Percentiles rank a stretch among this genome's conserved stretches.
phyloP scores from a whole-genome alignment of 805 yeast genomes.

The Hanseniaspora thailandica region DNA sequence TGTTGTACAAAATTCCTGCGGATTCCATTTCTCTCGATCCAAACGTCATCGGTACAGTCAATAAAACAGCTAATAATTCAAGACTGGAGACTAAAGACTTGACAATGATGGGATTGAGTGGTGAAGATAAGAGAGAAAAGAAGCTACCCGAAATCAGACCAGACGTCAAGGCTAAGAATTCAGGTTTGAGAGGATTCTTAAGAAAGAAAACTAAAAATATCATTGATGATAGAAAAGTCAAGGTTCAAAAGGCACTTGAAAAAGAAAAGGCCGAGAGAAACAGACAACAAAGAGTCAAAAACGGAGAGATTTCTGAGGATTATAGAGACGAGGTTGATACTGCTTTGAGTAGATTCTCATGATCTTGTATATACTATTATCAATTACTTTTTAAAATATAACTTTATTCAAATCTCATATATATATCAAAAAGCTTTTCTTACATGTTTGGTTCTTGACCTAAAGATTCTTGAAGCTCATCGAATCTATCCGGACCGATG shows the following conservation, averaged over 20 bases:
- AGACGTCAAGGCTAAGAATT: slow-evolving; percentile 65
- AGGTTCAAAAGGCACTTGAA: slow-evolving; percentile 61
- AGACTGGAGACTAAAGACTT: slow-evolving; percentile 55
- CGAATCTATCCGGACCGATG: slow-evolving; percentile 18
- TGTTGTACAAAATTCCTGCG: slow-evolving; percentile 79
- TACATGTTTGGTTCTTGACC: slow-evolving; percentile 4
- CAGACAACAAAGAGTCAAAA: slow-evolving; percentile 34
- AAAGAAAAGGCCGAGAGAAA: slow-evolving; percentile 62
- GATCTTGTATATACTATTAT: background rate
- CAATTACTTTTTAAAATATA: background rate
- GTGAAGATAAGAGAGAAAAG: slow-evolving; percentile 30
- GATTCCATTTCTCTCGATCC: slow-evolving; percentile 92
- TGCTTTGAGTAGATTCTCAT: slow-evolving; percentile 32
- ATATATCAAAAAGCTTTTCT: background rate
- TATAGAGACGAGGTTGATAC: slow-evolving; percentile 32
- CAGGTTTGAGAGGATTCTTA: slow-evolving; percentile 65
- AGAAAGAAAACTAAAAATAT: slow-evolving; percentile 79
- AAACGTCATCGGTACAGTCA: slow-evolving; percentile 70
- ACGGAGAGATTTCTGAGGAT: slow-evolving; percentile 47
- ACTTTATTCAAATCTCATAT: no score
- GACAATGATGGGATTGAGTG: slow-evolving; percentile 32
- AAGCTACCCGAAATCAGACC: slow-evolving; percentile 52
- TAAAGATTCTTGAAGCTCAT: slow-evolving; percentile 18
- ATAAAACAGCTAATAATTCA: slow-evolving; percentile 48
- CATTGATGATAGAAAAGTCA: slow-evolving; percentile 69